These are phyloP conservation scores for Aspergillus phoenicis DNA, from an alignment of 2,329 filamentous ascomycete genomes.

Conservation along the genomic window DNA sequence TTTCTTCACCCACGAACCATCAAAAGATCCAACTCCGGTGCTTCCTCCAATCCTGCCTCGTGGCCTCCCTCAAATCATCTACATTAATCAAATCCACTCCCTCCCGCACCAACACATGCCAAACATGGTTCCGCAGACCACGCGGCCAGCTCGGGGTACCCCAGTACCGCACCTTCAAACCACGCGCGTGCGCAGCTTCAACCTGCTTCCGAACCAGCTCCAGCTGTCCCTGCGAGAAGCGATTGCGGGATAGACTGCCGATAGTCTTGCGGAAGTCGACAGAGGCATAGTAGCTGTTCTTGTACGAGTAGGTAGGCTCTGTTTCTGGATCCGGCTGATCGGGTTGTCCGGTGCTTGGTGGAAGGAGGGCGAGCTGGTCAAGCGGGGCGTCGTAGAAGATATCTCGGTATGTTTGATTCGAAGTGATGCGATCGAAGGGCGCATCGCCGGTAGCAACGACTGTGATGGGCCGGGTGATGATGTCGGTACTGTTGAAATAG, in stretches of 20 bases:
- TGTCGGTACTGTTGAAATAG: conserved; percentile 44
- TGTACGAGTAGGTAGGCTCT: conserved; percentile 46
- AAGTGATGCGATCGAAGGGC: conserved; percentile 43
- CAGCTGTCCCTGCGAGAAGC: conserved; percentile 51
- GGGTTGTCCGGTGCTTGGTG: background rate
- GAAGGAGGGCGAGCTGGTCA: conserved; percentile 21
- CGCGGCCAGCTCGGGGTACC: conserved; percentile 61
- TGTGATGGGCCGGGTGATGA: conserved; percentile 46
- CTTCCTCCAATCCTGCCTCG: conserved; percentile 44
- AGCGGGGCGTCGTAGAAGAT: conserved; percentile 55
- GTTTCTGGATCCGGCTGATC: background rate
- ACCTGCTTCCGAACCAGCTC: conserved; percentile 51
- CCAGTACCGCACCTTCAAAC: conserved; percentile 64
- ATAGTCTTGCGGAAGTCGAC: conserved; percentile 58
- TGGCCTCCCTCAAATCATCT: conserved; percentile 58
- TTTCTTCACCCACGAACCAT: background rate
- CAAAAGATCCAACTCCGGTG: conserved; percentile 17
- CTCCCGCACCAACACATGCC: conserved; percentile 58
- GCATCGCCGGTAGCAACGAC: conserved; percentile 53
- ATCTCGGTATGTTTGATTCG: conserved; percentile 47
- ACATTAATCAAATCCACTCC: conserved; percentile 65
- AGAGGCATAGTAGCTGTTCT: conserved; percentile 69
- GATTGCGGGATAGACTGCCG: conserved; percentile 53
- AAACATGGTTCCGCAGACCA: conserved; percentile 57
- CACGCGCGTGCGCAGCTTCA: conserved; percentile 51